These are phyloP conservation scores for Aspergillus niger DNA, from an alignment of 2,329 filamentous ascomycete species.

Conservation along the genomic window DNA sequence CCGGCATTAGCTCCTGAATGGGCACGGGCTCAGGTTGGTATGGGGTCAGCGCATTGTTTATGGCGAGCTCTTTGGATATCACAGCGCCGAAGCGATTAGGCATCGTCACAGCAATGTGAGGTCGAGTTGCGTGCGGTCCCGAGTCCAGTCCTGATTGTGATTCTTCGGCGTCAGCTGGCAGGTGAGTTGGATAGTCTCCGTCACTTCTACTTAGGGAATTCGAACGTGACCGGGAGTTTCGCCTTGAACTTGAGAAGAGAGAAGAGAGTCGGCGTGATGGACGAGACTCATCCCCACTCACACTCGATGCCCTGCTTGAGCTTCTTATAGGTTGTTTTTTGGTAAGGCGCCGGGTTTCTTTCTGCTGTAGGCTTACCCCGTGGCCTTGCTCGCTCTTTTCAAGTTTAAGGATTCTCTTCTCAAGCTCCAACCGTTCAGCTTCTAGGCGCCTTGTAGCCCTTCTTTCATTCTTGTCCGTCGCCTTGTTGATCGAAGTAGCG, in stretches of 20 bases:
- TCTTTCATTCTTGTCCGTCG: slow-evolving; percentile 28
- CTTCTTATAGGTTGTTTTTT: slow-evolving; percentile 38
- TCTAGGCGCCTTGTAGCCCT: slow-evolving; percentile 36
- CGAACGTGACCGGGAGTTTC: slow-evolving; percentile 30
- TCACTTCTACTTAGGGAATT: slow-evolving; percentile 28
- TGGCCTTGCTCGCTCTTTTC: slow-evolving; percentile 27
- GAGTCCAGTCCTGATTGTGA: slow-evolving; percentile 8
- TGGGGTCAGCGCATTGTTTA: slow-evolving; percentile 22
- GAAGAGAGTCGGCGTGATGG: slow-evolving; percentile 29
- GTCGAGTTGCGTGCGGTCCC: slow-evolving; percentile 13
- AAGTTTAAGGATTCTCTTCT: slow-evolving; percentile 25
- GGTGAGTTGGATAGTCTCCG: slow-evolving; percentile 4
- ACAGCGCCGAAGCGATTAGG: slow-evolving; percentile 34
- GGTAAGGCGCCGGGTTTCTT: slow-evolving; percentile 33
- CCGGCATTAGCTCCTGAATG: slow-evolving; percentile 18
- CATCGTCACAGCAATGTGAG: slow-evolving; percentile 27
- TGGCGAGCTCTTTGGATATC: slow-evolving; percentile 33
- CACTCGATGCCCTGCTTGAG: slow-evolving; percentile 35
- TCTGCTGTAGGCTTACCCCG: slow-evolving; percentile 19
- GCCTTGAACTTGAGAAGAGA: slow-evolving; percentile 31
- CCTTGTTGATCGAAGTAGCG: slow-evolving; percentile 24
- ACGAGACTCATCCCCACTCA: slow-evolving; percentile 29
- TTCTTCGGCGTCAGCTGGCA: slow-evolving; percentile 1
- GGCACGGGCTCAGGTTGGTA: slow-evolving; percentile 14
- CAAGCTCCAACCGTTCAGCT: slow-evolving; percentile 34